Conservation (phyloP, 495 filamentous ascomycete species). For the Collariella sp. region DNA sequence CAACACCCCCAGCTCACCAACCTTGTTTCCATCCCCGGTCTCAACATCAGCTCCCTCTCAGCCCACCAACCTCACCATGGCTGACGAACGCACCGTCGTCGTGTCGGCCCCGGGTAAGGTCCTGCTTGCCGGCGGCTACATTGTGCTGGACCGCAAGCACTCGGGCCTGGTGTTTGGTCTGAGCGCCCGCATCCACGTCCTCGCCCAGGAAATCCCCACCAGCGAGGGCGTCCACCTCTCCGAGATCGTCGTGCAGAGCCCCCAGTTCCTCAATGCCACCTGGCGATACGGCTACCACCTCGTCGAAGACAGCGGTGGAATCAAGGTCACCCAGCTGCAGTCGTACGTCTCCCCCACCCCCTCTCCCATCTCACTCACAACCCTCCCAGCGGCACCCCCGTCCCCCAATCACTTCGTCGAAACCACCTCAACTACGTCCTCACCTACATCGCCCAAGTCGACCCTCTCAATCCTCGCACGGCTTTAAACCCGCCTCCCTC, state of each 20-base stretch:
- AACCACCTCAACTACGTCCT: conserved; percentile 82
- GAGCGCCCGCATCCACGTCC: conserved; percentile 82
- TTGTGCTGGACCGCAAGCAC: conserved; percentile 82
- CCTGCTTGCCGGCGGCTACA: conserved; percentile 85
- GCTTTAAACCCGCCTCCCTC: conserved; percentile 59
- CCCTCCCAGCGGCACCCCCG: conserved; percentile 25
- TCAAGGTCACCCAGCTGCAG: conserved; percentile 67
- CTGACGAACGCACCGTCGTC: conserved; percentile 36
- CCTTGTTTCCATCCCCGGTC: neutral
- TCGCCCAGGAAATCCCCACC: conserved; percentile 57
- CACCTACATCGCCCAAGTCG: conserved; percentile 60
- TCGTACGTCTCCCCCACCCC: conserved; percentile 43
- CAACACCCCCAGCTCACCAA: no score
- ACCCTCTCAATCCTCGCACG: conserved; percentile 43
- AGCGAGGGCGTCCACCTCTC: conserved; percentile 48
- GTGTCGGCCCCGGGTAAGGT: conserved; percentile 95
- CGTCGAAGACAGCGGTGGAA: conserved; percentile 60
- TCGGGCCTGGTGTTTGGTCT: conserved; percentile 90
- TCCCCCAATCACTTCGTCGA: conserved; percentile 76
- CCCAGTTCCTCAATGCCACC: conserved; percentile 76
- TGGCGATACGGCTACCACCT: conserved; percentile 78
- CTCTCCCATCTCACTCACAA: neutral
- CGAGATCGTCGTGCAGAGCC: conserved; percentile 77
- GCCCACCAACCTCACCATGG: neutral
- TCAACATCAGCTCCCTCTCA: neutral